Evolutionary conservation across 2,329 filamentous ascomycete genomes (phyloP).

Genomic region (Fusarium sp.): DNA sequence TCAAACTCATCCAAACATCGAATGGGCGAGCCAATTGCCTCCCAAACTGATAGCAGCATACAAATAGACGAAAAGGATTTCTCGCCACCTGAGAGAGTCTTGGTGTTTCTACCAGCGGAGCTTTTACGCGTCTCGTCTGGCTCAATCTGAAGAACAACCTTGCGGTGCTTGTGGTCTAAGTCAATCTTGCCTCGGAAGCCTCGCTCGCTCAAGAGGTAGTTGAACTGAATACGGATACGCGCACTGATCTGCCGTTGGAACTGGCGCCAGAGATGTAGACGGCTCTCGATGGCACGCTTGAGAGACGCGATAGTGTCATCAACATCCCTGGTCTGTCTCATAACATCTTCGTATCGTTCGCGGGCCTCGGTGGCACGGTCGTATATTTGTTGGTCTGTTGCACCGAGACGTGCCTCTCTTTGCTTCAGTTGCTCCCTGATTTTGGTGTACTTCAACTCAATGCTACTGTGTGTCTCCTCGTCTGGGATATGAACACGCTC

Average conservation of each 20-base stretch:
- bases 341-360: slow-evolving; percentile 60
- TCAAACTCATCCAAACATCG: slow-evolving; percentile 98
- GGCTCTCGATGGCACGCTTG: slow-evolving; percentile 73
- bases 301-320: slow-evolving; percentile 60
- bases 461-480: slow-evolving; percentile 71
- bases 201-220: slow-evolving; percentile 88
- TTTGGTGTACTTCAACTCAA: slow-evolving; percentile 67
- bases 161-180: slow-evolving; percentile 80
- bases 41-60: slow-evolving; percentile 92
- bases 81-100: slow-evolving; percentile 93
- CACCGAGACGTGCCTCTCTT: slow-evolving; percentile 70
- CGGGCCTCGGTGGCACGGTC: slow-evolving; percentile 60
- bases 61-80: slow-evolving; percentile 99
- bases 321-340: slow-evolving; percentile 57
- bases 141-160: slow-evolving; percentile 82
- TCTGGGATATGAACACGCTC: slow-evolving; percentile 72
- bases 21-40: slow-evolving; percentile 96
- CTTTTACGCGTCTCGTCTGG: slow-evolving; percentile 77
- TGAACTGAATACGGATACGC: slow-evolving; percentile 88
- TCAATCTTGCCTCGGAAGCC: slow-evolving; percentile 86
- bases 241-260: slow-evolving; percentile 90
- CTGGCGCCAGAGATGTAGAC: slow-evolving; percentile 80
- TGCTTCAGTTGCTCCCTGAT: slow-evolving; percentile 70
- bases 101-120: slow-evolving; percentile 82
- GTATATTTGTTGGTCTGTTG: slow-evolving; percentile 74